Percentiles rank a stretch among this genome's conserved stretches.
These are phyloP conservation scores for Venturia effusa DNA, from an alignment of 2,329 filamentous ascomycete species.

Conservation along the genomic window DNA sequence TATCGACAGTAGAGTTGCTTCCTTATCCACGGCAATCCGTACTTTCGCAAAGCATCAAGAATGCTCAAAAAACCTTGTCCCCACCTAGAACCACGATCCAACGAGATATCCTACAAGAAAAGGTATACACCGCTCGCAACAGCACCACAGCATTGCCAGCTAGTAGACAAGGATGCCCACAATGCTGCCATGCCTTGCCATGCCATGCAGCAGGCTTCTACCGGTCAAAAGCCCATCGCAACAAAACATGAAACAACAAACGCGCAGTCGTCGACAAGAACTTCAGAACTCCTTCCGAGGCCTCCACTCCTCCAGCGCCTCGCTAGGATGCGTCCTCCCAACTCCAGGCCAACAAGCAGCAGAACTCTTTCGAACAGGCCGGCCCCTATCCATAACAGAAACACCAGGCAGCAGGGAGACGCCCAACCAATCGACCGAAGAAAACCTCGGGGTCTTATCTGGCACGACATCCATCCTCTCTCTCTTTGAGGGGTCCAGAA, in stretches of 20 bases:
- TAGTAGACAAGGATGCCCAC: neutral
- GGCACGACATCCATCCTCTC: slow-evolving; percentile 1
- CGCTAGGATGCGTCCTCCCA: neutral
- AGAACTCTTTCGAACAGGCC: slow-evolving; percentile 6
- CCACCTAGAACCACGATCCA: neutral
- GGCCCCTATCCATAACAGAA: slow-evolving; percentile 6
- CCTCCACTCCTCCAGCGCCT: slow-evolving; percentile 5
- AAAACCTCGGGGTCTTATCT: neutral
- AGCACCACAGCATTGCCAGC: neutral
- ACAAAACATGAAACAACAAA: neutral
- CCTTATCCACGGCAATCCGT: neutral
- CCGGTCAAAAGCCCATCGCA: neutral
- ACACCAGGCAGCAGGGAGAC: neutral
- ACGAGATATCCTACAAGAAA: slow-evolving; percentile 6
- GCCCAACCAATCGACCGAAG: slow-evolving; percentile 1
- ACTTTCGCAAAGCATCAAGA: neutral
- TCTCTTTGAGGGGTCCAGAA: neutral
- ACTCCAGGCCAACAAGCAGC: slow-evolving; percentile 9
- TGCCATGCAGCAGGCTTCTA: neutral
- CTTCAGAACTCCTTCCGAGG: neutral
- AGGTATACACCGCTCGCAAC: neutral
- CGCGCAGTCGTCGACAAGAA: neutral
- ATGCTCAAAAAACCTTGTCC: neutral
- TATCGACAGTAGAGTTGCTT: neutral
- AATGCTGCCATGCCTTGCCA: neutral